Percentiles rank a stretch among this genome's conserved stretches.
phyloP scores from a whole-genome alignment of 371 early-diverging fungal species.

The Aphelidium insulamus region DNA sequence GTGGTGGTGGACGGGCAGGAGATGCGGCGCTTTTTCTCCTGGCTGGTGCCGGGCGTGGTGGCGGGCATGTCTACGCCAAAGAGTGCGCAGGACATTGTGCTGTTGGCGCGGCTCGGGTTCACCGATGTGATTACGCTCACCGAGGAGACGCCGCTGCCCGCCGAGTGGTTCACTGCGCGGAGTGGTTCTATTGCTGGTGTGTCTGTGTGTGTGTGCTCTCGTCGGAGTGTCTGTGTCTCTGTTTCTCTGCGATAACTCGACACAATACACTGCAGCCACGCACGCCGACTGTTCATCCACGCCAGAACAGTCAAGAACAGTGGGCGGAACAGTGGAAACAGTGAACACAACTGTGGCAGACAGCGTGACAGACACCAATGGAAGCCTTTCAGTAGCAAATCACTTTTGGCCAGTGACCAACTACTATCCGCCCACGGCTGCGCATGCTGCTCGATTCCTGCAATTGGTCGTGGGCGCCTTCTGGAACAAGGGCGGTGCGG shows the following conservation, averaged over 20 bases:
- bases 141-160: conserved; percentile 18
- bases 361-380: background rate
- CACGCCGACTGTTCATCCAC: too few species aligned
- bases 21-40: conserved; percentile 21
- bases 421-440: conserved; percentile 8
- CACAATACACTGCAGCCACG: background rate
- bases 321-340: conserved; percentile 2
- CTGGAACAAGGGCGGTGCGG: conserved; percentile 7
- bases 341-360: background rate
- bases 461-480: background rate
- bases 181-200: too few species aligned
- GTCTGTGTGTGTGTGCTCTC: too few species aligned
- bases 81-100: conserved; percentile 11
- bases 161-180: conserved; percentile 14
- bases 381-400: conserved; percentile 4
- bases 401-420: conserved; percentile 9
- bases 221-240: too few species aligned
- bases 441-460: conserved; percentile 8
- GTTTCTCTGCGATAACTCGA: background rate
- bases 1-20: too few species aligned
- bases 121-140: conserved; percentile 17
- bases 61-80: conserved; percentile 20
- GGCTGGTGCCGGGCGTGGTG: conserved; percentile 14
- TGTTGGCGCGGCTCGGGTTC: conserved; percentile 13
- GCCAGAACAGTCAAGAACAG: conserved; percentile 3